Evolutionary conservation across 2,329 filamentous ascomycete species (phyloP), one percentile per base, ranked within the genome.

Genomic region (Aspergillus jensenii): DNA sequence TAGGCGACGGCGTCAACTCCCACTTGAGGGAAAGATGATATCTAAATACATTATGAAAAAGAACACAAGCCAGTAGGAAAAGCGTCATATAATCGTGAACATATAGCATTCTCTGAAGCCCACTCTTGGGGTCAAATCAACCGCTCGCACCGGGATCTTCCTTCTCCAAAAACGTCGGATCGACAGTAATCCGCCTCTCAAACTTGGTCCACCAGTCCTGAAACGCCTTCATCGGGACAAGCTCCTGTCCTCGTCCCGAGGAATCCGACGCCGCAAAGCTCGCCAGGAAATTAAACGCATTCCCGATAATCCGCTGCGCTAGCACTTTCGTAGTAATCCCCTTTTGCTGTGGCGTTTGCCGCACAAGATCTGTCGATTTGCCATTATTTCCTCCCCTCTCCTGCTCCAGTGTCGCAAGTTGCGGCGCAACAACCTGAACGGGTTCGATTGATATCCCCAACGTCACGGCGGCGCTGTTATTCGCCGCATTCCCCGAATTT

Each of bases 191-290:
- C 70, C 87, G 88, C 60, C 86, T 85, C 79, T 99, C 93, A 77
- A 99, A 99, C 76, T 97, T 98, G 60, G 82, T 84, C 95, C 96
- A 99, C 95, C 96, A 99, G 58, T 96, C 91, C 77, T 96, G 89
- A 73, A 99, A 99, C 5, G 90, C 91, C 77, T 90, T 95, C 63
- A 99, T 77, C n/a, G 95, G 93, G 23, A 99, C 90, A 12, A 96
- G 89, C 73, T 98, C 93, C 46, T 89, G 84, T 0, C 89, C 89
- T 2, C 80, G 82, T 21, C 65, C 64, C 25, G 79, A 78, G 0
- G 71, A 70, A 65, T 76, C 80, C 56, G 83, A 82, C 39, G 86
- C 85, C 59, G 89, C 90, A 79, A 96, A 98, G 67, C 91, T 90
- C 3, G 93, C 87, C 57, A 99, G 80, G 73, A 96, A 98, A 76